Evolutionary conservation across 768 basidiomycete genomes (phyloP).

Genomic region (Calocera cornea): DNA sequence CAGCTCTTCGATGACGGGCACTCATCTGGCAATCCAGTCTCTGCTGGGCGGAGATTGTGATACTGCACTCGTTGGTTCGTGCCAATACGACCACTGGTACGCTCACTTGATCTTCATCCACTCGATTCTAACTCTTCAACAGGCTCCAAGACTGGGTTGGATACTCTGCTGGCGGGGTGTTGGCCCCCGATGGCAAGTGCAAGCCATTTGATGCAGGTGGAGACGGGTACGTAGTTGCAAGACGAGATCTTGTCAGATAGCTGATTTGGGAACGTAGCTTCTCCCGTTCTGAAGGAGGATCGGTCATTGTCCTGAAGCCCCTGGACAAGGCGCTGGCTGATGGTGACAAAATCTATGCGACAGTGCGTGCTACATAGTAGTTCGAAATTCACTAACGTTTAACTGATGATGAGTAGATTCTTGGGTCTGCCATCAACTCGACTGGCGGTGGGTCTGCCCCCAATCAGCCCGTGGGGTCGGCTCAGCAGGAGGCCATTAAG

Average conservation of each 20-base stretch:
- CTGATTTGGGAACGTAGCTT: conserved; percentile 15
- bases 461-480: conserved; percentile 28
- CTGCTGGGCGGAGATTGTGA: conserved; percentile 35
- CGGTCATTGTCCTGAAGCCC: conserved; percentile 31
- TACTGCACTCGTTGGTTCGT: conserved; percentile 35
- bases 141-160: conserved; percentile 27
- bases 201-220: conserved; percentile 35
- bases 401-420: conserved; percentile 23
- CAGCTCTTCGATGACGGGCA: conserved; percentile 34
- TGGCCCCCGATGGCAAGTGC: conserved; percentile 32
- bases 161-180: conserved; percentile 29
- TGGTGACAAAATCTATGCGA: conserved; percentile 31
- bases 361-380: conserved; percentile 20
- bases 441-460: conserved; percentile 29
- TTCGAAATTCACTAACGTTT: neutral
- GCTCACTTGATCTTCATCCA: conserved; percentile 7
- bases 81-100: conserved; percentile 33
- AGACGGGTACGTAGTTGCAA: conserved; percentile 20
- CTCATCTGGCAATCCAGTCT: conserved; percentile 37
- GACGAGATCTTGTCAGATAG: neutral
- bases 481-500: conserved; percentile 29
- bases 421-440: conserved; percentile 30
- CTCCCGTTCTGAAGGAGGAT: conserved; percentile 29
- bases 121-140: neutral
- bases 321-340: conserved; percentile 29